Evolutionary conservation across 805 yeast genomes (phyloP), one percentile per base, ranked within the genome.

Genomic region (Kregervanrija pseudodelftensis): DNA sequence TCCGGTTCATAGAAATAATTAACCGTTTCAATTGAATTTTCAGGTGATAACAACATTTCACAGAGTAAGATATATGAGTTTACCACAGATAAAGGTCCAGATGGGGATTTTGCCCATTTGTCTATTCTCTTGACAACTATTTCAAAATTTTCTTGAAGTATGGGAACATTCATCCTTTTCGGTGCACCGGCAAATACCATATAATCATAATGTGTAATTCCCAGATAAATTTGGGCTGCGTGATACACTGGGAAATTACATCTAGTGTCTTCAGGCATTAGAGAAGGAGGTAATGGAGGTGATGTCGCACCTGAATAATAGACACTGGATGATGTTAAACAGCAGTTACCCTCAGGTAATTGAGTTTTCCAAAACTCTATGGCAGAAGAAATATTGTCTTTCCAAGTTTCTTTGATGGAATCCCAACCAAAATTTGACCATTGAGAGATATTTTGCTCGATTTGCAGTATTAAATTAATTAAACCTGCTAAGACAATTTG

Each of bases 141-240:
- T 13, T 71, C 71, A 55, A 72, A 79, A 50, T 82, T 85, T 4
- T 69, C 63, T 4, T 61, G 63, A 11, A 74, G 70, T 12, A 80
- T 73, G n/a, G 67, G 67, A 28, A 78, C 84, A 53, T 77, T 82
- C 78, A 81, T 77, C 51, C 86, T 72, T 53, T 79, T 75, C 0
- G 90, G 90, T 2, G 86, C 82, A 0, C 95, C 95, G 2, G 89
- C 79, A 57, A 69, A 83, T 4, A 83, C 79, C 45, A 85, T 82
- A 49, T 82, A 77, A 58, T 86, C 93, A 57, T 81, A 80, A 46
- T 83, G 85, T 44, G 80, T 77, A 17, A 82, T 70, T 45, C 80
- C 72, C 38, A 85, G 68, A 12, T 76, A 69, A 5, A 82, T 75
- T 51, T 82, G 88, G 1, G 85, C 77, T 59, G 83, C 69, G 56